Evolutionary conservation across 2,329 filamentous ascomycete species (phyloP).

Genomic region (Colletotrichum chrysophilum): DNA sequence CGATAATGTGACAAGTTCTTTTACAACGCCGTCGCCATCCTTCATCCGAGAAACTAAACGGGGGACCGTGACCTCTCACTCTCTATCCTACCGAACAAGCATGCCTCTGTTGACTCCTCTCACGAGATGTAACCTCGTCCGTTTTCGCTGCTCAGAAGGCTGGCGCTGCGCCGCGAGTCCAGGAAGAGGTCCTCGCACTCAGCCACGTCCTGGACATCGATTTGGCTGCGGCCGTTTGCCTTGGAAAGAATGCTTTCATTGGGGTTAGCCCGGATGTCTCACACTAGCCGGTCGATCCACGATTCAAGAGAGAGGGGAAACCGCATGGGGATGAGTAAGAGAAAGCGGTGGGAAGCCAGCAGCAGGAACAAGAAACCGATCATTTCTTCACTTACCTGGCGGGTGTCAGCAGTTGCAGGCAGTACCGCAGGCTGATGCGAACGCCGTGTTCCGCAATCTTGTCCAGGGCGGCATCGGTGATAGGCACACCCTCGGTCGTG

Average conservation of each 20-base stretch:
- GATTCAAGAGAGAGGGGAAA: constrained; percentile 2
- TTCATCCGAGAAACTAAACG: not conserved
- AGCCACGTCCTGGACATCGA: constrained; percentile 77
- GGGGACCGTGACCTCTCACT: not conserved
- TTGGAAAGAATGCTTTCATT: constrained; percentile 79
- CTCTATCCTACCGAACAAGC: not conserved
- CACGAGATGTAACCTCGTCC: constrained; percentile 70
- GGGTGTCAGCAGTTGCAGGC: constrained; percentile 87
- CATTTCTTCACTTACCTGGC: constrained; percentile 63
- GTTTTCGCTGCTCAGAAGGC: constrained; percentile 67
- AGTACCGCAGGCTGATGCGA: constrained; percentile 89
- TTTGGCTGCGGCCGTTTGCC: constrained; percentile 78
- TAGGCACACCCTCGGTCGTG: constrained; percentile 78
- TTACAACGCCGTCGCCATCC: constrained; percentile 20
- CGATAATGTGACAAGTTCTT: constrained; percentile 21
- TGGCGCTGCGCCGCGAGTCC: constrained; percentile 79
- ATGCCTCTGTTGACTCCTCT: constrained; percentile 25
- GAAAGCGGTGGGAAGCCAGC: not conserved
- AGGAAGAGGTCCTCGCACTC: constrained; percentile 87
- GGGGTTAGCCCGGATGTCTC: constrained; percentile 35
- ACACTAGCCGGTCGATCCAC: constrained; percentile 23
- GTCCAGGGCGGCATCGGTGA: constrained; percentile 83
- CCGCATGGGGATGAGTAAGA: not conserved
- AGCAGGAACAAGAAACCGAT: not conserved
- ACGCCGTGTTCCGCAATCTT: constrained; percentile 88